A percentile compares a stretch with the other conserved stretches of the same genome.
Conservation (phyloP, 371 early-diverging fungal genomes). For the Globomyces sp. region DNA sequence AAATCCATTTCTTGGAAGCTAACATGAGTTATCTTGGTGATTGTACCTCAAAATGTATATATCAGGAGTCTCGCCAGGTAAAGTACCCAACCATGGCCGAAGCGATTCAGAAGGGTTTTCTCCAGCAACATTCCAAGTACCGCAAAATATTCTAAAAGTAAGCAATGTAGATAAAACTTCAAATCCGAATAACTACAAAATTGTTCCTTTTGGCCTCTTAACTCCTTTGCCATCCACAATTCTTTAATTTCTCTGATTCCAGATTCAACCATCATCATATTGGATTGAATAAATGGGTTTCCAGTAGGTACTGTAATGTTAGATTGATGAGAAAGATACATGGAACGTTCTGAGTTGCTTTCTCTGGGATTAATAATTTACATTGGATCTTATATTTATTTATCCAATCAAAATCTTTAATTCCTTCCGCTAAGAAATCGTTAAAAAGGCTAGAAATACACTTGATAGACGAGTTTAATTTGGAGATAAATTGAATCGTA, state of each 20-base stretch:
- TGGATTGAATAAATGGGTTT: slow-evolving; percentile 45
- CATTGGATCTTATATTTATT: too few relatives aligned
- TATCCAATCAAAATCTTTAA: too few relatives aligned
- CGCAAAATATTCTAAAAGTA: slow-evolving; percentile 64
- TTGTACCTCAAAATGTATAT: slow-evolving; percentile 63
- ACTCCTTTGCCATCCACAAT: slow-evolving; percentile 58
- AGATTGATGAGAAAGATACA: too few relatives aligned
- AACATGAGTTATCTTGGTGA: too few relatives aligned
- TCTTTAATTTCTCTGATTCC: slow-evolving; percentile 47
- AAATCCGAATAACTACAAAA: slow-evolving; percentile 51
- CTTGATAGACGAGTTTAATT: too few relatives aligned
- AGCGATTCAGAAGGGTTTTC: slow-evolving; percentile 59
- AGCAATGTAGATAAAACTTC: slow-evolving; percentile 38
- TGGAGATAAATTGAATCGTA: too few relatives aligned
- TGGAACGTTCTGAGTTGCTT: too few relatives aligned
- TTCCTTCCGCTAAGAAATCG: too few relatives aligned
- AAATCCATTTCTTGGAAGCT: slow-evolving; percentile 86
- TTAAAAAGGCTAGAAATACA: too few relatives aligned
- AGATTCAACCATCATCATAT: slow-evolving; percentile 19
- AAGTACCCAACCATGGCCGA: slow-evolving; percentile 64
- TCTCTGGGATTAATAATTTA: too few relatives aligned
- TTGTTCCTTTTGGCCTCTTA: slow-evolving; percentile 52
- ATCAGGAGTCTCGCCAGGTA: slow-evolving; percentile 54
- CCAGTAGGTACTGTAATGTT: too few relatives aligned
- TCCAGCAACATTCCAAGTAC: slow-evolving; percentile 94